Evolutionary conservation across 805 yeast genomes (phyloP), one percentile per base, ranked within the genome.

Genomic region (Starmerella sirachaensis): DNA sequence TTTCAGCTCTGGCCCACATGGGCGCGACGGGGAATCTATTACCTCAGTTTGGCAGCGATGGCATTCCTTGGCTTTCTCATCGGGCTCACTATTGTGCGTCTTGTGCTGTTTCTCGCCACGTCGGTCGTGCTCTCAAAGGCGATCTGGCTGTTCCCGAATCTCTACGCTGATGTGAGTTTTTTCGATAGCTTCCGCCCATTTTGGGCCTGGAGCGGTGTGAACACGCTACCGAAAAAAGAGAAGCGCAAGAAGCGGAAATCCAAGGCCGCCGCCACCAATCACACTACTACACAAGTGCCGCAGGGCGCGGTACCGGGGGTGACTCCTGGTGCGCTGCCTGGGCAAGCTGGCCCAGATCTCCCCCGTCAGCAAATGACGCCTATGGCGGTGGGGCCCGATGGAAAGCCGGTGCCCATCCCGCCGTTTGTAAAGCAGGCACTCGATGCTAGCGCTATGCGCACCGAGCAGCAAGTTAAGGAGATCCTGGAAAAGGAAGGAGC

Each of bases 1-100:
- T 91, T 84, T 76, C 98, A 97, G 46, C 68, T 91, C 53, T 91
- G 98, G 98, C 98, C 98, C 19, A 54, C 65, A 25, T 74, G 78
- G 60, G 76, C 91, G 91, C 77, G 93, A 57, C 68, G 69, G 38
- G 93, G 91, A 29, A 94, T 83, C 22, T 91, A 94, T 81, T 91
- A 85, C 57, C 56, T 84, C 37, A 80, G 94, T 23, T 72, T 88
- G 67, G 79, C 72, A 6, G 61, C 76, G 38, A 62, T 91, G 45
- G 85, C 81, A 0, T 60, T 88, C 25, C 65, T 91, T 30, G 85
- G 75, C 4, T 62, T 72, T 32, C 78, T 91, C 59, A 79, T 91
- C 48, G 79, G 61, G 16, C 59, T 81, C 50, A 94, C 96, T 1
- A 67, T 91, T 30, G 62, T 88, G 23, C 70, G 98, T 54, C 64